Percentiles rank a stretch among this genome's conserved stretches.
Conservation (phyloP, 805 yeast species). For the Ogataea allantospora region DNA sequence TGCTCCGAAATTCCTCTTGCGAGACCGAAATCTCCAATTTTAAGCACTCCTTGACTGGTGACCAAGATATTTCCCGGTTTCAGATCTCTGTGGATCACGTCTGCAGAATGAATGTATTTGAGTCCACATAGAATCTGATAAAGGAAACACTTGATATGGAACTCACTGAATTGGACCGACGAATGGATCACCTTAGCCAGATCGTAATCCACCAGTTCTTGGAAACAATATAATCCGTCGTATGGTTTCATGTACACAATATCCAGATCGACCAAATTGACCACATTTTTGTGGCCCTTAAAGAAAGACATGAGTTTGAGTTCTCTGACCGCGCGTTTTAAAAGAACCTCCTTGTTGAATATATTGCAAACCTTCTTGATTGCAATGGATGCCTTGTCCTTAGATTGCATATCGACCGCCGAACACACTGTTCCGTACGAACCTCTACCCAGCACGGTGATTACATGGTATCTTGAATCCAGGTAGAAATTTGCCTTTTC, state of each 20-base stretch:
- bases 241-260: conserved; percentile 62
- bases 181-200: conserved; percentile 79
- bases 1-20: conserved; percentile 66
- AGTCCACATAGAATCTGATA: conserved; percentile 86
- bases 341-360: conserved; percentile 60
- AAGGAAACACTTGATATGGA: conserved; percentile 70
- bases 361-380: conserved; percentile 78
- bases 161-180: conserved; percentile 74
- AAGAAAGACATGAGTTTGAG: conserved; percentile 76
- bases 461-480: conserved; percentile 57
- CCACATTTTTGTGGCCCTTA: conserved; percentile 82
- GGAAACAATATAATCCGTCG: conserved; percentile 87
- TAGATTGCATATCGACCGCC: conserved; percentile 53
- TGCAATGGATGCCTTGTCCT: conserved; percentile 50
- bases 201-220: conserved; percentile 82
- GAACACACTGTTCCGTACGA: conserved; percentile 86
- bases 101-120: conserved; percentile 87
- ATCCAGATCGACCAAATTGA: conserved; percentile 72
- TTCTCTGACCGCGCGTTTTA: conserved; percentile 83
- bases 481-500: conserved; percentile 61
- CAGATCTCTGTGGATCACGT: conserved; percentile 87
- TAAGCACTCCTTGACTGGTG: conserved; percentile 67
- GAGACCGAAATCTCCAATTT: conserved; percentile 91
- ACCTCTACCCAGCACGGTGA: conserved; percentile 70
- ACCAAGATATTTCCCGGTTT: conserved; percentile 90